A percentile compares a stretch with the other conserved stretches of the same genome.
Evolutionary conservation across 768 basidiomycete genomes (phyloP).

Genomic region (Pilatotrama ljubarskyi): DNA sequence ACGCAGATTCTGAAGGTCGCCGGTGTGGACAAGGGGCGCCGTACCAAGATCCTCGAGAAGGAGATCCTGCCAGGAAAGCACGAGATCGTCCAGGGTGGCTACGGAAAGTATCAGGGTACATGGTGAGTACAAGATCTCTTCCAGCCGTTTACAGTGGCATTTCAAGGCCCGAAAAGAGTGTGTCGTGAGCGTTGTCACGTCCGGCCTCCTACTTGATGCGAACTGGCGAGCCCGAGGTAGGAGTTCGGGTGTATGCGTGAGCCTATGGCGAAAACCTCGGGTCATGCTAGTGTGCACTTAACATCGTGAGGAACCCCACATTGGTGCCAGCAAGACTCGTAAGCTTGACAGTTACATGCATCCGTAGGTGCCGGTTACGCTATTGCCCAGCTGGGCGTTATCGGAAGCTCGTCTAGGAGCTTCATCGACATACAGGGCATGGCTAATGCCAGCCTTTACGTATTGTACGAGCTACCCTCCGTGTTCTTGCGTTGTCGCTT

Average conservation of each 20-base stretch:
- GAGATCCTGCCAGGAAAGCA: constrained; percentile 94
- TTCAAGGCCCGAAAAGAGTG: not conserved
- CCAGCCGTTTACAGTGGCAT: not conserved
- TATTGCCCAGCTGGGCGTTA: too few relatives aligned
- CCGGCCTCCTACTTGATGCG: too few relatives aligned
- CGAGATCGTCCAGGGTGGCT: constrained; percentile 98
- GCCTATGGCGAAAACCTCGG: too few relatives aligned
- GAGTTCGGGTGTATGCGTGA: too few relatives aligned
- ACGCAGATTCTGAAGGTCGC: constrained; percentile 99
- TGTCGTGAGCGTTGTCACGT: too few relatives aligned
- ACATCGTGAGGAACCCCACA: not conserved
- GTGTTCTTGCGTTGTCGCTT: not conserved
- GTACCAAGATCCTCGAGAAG: constrained; percentile 96
- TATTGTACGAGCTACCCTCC: not conserved
- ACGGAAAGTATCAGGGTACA: constrained; percentile 99
- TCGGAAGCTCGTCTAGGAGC: constrained; percentile 2
- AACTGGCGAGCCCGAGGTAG: too few relatives aligned
- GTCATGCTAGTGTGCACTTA: too few relatives aligned
- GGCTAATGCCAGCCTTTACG: too few relatives aligned
- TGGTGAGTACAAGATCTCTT: constrained; percentile 58
- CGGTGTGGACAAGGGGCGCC: constrained; percentile 93
- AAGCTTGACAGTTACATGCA: not conserved
- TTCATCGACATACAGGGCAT: not conserved
- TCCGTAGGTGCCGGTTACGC: too few relatives aligned
- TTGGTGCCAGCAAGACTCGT: not conserved